Percentiles rank a stretch among this genome's conserved stretches.
Conservation (phyloP, 108 stramenopile genomes). For the Epithemia pelagica region DNA sequence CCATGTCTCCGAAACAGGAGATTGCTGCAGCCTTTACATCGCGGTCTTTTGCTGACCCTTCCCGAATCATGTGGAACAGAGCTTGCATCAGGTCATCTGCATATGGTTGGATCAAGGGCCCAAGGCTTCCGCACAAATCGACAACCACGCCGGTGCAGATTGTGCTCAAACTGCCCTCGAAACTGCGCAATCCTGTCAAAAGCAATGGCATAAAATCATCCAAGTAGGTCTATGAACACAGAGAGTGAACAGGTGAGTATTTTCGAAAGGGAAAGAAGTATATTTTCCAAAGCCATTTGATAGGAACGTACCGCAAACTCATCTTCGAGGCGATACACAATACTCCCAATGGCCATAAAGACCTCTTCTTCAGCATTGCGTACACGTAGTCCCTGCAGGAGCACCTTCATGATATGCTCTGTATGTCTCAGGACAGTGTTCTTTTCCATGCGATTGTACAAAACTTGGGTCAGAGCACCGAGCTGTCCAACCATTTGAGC, state of each 20-base stretch:
- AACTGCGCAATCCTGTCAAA: slow-evolving; percentile 77
- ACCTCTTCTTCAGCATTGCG: slow-evolving; percentile 87
- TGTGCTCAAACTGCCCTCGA: slow-evolving; percentile 87
- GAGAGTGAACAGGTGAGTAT: too few species aligned
- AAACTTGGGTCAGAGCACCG: slow-evolving; percentile 78
- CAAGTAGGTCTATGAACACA: slow-evolving; percentile 76
- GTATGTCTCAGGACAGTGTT: slow-evolving; percentile 63
- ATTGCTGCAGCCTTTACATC: slow-evolving; percentile 93
- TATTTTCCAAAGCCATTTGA: too few species aligned
- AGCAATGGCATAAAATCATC: slow-evolving; percentile 70
- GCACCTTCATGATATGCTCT: slow-evolving; percentile 77
- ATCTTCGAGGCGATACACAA: slow-evolving; percentile 78
- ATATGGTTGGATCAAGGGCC: slow-evolving; percentile 73
- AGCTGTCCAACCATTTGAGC: slow-evolving; percentile 18
- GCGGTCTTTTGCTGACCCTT: slow-evolving; percentile 62
- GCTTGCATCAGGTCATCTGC: slow-evolving; percentile 89
- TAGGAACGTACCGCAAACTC: slow-evolving; percentile 60
- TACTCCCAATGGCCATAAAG: slow-evolving; percentile 81
- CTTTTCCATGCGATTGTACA: slow-evolving; percentile 66
- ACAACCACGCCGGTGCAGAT: slow-evolving; percentile 90
- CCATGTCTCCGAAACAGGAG: slow-evolving; percentile 93
- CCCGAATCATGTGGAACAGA: slow-evolving; percentile 80
- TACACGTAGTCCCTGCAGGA: slow-evolving; percentile 81
- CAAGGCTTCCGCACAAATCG: slow-evolving; percentile 87
- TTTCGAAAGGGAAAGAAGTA: too few species aligned